Conservation (phyloP, 352 stramenopile genomes). For the Globisporangium splendens region DNA sequence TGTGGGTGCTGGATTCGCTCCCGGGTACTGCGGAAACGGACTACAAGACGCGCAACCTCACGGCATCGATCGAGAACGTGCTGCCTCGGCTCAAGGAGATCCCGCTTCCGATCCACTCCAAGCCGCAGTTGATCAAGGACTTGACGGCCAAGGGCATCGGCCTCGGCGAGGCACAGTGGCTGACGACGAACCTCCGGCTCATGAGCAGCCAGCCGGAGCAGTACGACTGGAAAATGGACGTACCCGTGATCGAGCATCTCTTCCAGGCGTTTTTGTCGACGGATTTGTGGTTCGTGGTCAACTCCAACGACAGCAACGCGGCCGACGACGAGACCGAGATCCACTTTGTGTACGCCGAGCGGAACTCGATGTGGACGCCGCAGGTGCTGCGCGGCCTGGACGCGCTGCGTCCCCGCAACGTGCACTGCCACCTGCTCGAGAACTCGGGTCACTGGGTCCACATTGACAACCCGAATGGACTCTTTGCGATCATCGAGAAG, state of each 20-base stretch:
- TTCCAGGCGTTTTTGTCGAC: conserved; percentile 61
- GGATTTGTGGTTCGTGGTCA: conserved; percentile 68
- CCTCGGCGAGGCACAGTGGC: conserved; percentile 71
- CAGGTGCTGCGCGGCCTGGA: conserved; percentile 42
- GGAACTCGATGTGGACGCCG: conserved; percentile 74
- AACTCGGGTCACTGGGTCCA: conserved; percentile 85
- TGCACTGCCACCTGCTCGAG: conserved; percentile 64
- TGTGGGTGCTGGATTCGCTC: conserved; percentile 73
- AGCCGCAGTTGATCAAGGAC: conserved; percentile 58
- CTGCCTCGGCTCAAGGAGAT: conserved; percentile 69
- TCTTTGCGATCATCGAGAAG: conserved; percentile 64
- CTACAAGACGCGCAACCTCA: conserved; percentile 57
- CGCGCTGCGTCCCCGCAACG: conserved; percentile 32
- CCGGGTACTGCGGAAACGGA: conserved; percentile 59
- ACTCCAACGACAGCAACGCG: conserved; percentile 17
- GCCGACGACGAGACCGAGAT: conserved; percentile 36
- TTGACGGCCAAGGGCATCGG: conserved; percentile 57
- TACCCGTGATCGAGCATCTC: conserved; percentile 68
- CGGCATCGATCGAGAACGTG: conserved; percentile 70
- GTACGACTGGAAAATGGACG: conserved; percentile 83
- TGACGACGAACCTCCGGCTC: conserved; percentile 74
- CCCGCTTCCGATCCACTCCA: conserved; percentile 66
- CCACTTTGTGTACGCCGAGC: conserved; percentile 75
- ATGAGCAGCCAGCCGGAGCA: conserved; percentile 42
- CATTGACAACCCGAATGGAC: conserved; percentile 73